Base-by-base conservation (phyloP, 1,139 yeast species). In the Hemisphaericaspora xylanilytica region DNA sequence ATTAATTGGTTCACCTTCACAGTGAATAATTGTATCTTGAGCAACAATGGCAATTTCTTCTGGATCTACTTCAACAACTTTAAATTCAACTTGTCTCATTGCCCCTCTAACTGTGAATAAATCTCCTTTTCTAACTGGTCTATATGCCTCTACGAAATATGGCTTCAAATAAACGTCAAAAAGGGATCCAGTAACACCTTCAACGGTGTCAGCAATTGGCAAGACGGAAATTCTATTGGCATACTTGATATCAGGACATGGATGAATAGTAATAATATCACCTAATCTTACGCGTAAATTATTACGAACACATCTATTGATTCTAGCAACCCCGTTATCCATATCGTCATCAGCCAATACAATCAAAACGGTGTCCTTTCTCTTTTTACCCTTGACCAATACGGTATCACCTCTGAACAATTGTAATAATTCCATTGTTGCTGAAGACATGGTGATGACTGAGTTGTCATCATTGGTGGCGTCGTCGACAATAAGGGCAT, bases 1-100 rank as follows among this genome's bases (percentile, higher is more conserved):
- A 69, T 87, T 88, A 66, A 92, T 90, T 56, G 99, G 97, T 56
- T 94, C 99, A 58, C 98, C 99, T 66, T 94, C 99, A 59, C 96
- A 90, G 69, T 92, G 98, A 58, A 92, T 94, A 52, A 92, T 82
- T 32, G 99, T 94, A 59, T 92, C 98, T 68, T 94, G 98, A 21
- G 98, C 96, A 35, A 92, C 99, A 58, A 92, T 95, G 47, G 97
- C 98, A 56, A 82, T 86, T 55, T 92, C 98, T 57, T 88, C 88
- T 8, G 99, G 98, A 60, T 94, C 99, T 41, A 92, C 95, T 50
- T 92, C 99, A 35, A 90, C 97, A 42, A 94, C 96, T 68, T 92
- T 94, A 71, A 92, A 92, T 66, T 92, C 98, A 33, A 92, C 98
- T 64, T 90, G 97, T 67, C 99, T 82, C 99, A 92, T 71, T 63